A percentile compares a stretch with the other conserved stretches of the same genome.
Evolutionary conservation across 2,329 filamentous ascomycete species (phyloP).

Genomic region (Claviceps digitariae): DNA sequence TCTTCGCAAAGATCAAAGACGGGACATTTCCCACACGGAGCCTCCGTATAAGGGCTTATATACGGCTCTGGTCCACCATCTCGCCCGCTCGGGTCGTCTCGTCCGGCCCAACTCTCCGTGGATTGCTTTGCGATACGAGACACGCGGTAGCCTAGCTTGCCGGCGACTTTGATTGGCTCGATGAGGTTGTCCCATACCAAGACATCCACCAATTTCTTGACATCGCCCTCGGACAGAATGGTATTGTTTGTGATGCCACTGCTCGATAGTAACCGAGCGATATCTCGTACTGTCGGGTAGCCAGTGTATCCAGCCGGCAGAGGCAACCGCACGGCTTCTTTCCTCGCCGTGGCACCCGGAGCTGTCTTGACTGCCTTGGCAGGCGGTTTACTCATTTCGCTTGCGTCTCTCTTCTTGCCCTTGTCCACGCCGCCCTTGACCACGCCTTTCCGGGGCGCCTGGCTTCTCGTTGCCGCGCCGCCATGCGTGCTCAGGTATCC

Average conservation of each 20-base stretch:
- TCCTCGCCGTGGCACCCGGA: constrained; percentile 9
- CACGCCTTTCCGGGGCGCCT: constrained; percentile 41
- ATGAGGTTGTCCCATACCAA: constrained; percentile 79
- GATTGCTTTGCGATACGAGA: constrained; percentile 34
- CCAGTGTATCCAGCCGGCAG: constrained; percentile 53
- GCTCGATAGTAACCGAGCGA: constrained; percentile 60
- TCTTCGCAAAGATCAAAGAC: constrained; percentile 89
- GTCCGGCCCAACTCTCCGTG: constrained; percentile 25
- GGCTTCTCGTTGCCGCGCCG: constrained; percentile 20
- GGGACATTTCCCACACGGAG: constrained; percentile 81
- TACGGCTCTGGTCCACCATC: constrained; percentile 29
- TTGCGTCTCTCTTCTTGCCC: constrained; percentile 38
- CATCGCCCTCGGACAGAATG: constrained; percentile 56
- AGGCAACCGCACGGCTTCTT: constrained; percentile 32
- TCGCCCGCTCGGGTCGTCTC: constrained; percentile 22
- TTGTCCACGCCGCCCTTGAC: constrained; percentile 33
- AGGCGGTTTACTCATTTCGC: constrained; percentile 21
- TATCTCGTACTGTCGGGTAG: constrained; percentile 69
- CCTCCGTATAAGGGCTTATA: constrained; percentile 69
- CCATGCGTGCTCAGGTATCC: constrained; percentile 43
- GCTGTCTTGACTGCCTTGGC: constrained; percentile 15
- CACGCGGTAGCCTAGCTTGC: constrained; percentile 38
- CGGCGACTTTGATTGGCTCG: constrained; percentile 45
- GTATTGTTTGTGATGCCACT: constrained; percentile 60
- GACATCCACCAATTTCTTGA: constrained; percentile 76